Evolutionary conservation across 768 basidiomycete genomes (phyloP), one percentile per base, ranked within the genome.

Genomic region (Saitozyma sp.): DNA sequence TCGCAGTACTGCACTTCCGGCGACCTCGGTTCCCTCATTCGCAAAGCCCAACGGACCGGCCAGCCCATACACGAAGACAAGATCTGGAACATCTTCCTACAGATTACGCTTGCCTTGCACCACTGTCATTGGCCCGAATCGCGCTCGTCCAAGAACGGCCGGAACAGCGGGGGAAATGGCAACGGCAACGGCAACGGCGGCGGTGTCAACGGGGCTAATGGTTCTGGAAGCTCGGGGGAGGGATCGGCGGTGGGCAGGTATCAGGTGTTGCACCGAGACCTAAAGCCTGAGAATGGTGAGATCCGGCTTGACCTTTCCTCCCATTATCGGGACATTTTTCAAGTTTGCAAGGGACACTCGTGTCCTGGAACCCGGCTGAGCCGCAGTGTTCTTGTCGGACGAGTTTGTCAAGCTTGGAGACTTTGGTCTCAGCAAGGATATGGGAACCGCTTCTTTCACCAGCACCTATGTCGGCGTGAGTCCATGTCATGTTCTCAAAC

Each of bases 381-480:
- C 29, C 29, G 41, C 9, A 95, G 95, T 98, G 2, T 99, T 99
- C 74, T 84, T 99, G 45, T 76, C 77, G 38, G 90, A 92, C 66
- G 88, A 90, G 71, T 85, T 83, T n/a, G 89, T 97, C 61, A 98
- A 98, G 79, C 85, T 99, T 0, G 96, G 96, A 39, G 96, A 99
- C 80, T 98, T 98, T 80, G 96, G 96, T 0, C 82, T 99, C 39
- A 91, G 90, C 37, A 97, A 98, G 78, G 91, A 93, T 16, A 87
- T 99, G 64, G 83, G 88, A 0, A 88, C 90, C 63, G 87, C 91
- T 0, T 88, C 86, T 67, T 95, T 99, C 70, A 93, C 96, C 17
- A 92, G 88, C 68, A 99, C 96, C 41, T 99, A 97, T 62, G 96
- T 98, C 66, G 95, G 96, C 64, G 93, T 97, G 76, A 65, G 90